A percentile compares a stretch with the other conserved stretches of the same genome.
These are phyloP conservation scores for Piedraia hortae DNA, from an alignment of 2,329 filamentous ascomycete species.

Conservation along the genomic window DNA sequence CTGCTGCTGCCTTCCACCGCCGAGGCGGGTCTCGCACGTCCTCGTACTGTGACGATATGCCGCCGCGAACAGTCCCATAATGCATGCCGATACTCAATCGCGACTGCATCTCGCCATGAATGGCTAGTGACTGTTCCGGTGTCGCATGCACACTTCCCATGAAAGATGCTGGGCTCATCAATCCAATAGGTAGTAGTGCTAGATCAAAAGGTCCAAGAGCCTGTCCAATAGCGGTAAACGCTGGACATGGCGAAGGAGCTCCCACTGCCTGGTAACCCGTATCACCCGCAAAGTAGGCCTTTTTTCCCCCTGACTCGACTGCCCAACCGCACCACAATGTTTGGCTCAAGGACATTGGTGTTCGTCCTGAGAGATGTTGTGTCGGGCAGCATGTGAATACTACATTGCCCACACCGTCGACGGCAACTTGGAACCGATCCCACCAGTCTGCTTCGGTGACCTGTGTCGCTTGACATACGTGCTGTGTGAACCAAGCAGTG, in stretches of 20 bases:
- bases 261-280: constrained; percentile 20
- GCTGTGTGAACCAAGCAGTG: constrained; percentile 13
- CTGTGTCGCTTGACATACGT: constrained; percentile 14
- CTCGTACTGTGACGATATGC: constrained; percentile 19
- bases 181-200: constrained; percentile 21
- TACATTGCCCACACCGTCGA: constrained; percentile 13
- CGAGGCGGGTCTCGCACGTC: constrained; percentile 21
- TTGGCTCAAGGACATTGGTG: constrained; percentile 14
- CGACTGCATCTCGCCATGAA: constrained; percentile 21
- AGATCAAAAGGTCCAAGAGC: constrained; percentile 22
- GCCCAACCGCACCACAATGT: constrained; percentile 24
- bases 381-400: constrained; percentile 20
- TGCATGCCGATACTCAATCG: constrained; percentile 25
- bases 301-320: constrained; percentile 12
- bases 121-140: constrained; percentile 21
- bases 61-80: constrained; percentile 22
- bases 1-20: constrained; percentile 18
- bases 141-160: constrained; percentile 20
- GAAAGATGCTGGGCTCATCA: constrained; percentile 19
- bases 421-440: constrained; percentile 15
- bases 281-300: constrained; percentile 22
- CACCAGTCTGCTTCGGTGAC: constrained; percentile 25
- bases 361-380: constrained; percentile 21
- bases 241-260: constrained; percentile 18
- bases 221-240: constrained; percentile 21